Base-by-base conservation (phyloP, 148 eudicot species). In the Spergularia bocconei region DNA sequence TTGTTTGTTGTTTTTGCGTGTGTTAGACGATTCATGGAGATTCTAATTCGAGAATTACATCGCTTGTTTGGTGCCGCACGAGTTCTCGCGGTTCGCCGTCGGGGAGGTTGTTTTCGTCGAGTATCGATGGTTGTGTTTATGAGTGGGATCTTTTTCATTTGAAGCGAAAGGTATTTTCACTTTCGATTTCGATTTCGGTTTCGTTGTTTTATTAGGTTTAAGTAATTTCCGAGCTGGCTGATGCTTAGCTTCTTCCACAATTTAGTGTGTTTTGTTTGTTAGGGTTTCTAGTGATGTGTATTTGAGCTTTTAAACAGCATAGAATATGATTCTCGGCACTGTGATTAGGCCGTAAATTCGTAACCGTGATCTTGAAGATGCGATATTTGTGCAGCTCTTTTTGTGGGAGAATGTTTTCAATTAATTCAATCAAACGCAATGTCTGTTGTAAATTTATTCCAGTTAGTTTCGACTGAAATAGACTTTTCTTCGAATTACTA, bases 61-160 rank as follows among this genome's bases (percentile, higher is more conserved):
- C 92, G 29, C 88, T 95, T 16, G 90, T 88, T 71, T 95, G 98
- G 98, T 90, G 93, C 33, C 81, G 67, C 52, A 78, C 91, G 13
- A 85, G 86, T 17, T 75, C 82, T 0, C 73, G 68, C 12, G 82
- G 69, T 8, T 52, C 75, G 23, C 79, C 80, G 29, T 50, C 79
- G 8, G 91, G 96, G 6, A 79, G 93, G 64, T 74, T 95, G 85
- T 88, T 95, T 74, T 95, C 97, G 8, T 92, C 93, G 1, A 90
- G 90, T 67, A 83, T 95, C 61, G 96, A 95, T 85, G 97, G 97
- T 1, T 87, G 93, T 11, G 81, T 95, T 57, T 89, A 89, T 0
- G 96, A 95, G 76, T 95, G 98, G 97, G 98, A 95, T 79, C 85
- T 95, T 67, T 91, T 82, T 77, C 76, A 81, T 67, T 76, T 92